A percentile compares a stretch with the other conserved stretches of the same genome.
Conservation (phyloP, 805 yeast genomes). For the Millerago galiae region DNA sequence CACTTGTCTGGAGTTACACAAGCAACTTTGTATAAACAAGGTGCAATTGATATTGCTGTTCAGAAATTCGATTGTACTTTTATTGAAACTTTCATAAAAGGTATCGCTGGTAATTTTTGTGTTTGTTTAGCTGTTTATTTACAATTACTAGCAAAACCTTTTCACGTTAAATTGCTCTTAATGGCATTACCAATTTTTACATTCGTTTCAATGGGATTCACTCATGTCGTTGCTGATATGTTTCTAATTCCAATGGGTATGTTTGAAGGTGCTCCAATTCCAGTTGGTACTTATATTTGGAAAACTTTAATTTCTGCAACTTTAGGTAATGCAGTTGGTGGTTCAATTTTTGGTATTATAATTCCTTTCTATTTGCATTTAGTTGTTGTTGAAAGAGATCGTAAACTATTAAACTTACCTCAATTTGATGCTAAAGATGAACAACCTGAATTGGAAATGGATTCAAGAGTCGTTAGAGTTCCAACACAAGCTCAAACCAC, state of each 20-base stretch:
- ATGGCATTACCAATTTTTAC: constrained; percentile 67
- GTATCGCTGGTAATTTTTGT: constrained; percentile 70
- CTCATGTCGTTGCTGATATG: constrained; percentile 84
- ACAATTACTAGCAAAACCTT: constrained; percentile 72
- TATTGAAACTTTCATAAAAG: constrained; percentile 60
- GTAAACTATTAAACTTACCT: constrained; percentile 55
- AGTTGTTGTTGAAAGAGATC: constrained; percentile 66
- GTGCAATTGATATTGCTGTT: constrained; percentile 41
- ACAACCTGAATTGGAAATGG: constrained; percentile 71
- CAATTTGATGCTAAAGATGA: constrained; percentile 68
- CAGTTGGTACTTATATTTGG: constrained; percentile 67
- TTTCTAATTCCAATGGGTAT: constrained; percentile 57
- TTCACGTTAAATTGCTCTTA: constrained; percentile 65
- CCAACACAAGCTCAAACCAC: constrained; percentile 13
- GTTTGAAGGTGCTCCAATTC: constrained; percentile 56
- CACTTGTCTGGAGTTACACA: constrained; percentile 46
- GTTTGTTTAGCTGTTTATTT: constrained; percentile 72
- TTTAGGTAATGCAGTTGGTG: constrained; percentile 78
- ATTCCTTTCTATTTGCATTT: constrained; percentile 72
- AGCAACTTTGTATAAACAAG: constrained; percentile 35
- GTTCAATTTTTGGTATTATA: constrained; percentile 53
- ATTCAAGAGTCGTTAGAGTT: constrained; percentile 68
- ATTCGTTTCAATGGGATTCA: constrained; percentile 72
- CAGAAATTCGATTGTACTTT: constrained; percentile 42
- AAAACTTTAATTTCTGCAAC: constrained; percentile 63